These are phyloP conservation scores for Sherardia arvensis DNA, from an alignment of 257 asterid species.

Conservation along the genomic window DNA sequence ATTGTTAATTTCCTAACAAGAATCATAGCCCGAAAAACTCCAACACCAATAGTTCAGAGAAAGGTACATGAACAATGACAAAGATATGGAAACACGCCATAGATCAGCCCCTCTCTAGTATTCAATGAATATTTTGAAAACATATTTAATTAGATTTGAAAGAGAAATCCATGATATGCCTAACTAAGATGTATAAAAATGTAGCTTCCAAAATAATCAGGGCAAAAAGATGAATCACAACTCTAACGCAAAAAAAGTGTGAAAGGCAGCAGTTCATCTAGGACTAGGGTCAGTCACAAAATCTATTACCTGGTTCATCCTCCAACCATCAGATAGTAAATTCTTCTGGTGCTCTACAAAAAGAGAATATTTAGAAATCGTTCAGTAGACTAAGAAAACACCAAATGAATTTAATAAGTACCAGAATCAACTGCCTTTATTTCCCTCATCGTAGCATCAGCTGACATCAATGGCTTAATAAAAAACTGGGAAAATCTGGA, in stretches of 20 bases:
- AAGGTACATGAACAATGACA: neutral
- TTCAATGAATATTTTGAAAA: neutral
- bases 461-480: conserved; percentile 88
- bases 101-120: neutral
- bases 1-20: neutral
- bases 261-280: neutral
- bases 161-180: neutral
- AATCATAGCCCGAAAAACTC: neutral
- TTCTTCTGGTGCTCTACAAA: conserved; percentile 87
- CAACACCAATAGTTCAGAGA: neutral
- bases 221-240: neutral
- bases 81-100: neutral
- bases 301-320: conserved; percentile 83
- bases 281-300: neutral
- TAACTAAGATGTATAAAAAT: neutral
- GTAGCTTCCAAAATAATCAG: neutral
- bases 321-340: conserved; percentile 86
- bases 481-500: conserved; percentile 87
- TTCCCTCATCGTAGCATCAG: conserved; percentile 95
- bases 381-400: conserved; percentile 8
- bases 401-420: conserved; percentile 17
- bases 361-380: conserved; percentile 21
- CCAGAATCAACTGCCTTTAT: conserved; percentile 98
- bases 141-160: no score
- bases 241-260: neutral